Percentiles rank a stretch among this genome's conserved stretches.
phyloP scores from a whole-genome alignment of 176 grass and related monocot species.

The Pharus latifolius region DNA sequence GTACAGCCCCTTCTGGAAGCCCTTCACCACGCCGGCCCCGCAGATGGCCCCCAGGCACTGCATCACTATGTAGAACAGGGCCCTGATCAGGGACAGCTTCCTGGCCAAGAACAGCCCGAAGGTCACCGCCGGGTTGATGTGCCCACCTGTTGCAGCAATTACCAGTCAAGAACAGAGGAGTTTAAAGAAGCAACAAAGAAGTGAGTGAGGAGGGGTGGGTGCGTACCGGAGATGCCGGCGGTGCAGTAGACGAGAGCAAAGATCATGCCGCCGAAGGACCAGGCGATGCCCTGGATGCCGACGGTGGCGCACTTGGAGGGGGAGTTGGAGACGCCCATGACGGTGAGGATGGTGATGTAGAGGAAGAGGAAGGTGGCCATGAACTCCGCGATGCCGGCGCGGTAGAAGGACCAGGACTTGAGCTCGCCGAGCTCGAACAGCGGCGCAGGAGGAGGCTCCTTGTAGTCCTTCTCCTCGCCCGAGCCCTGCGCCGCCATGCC shows the following conservation, averaged over 20 bases:
- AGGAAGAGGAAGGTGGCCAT: constrained; percentile 93
- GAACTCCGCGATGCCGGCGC: constrained; percentile 96
- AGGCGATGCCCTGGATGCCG: constrained; percentile 90
- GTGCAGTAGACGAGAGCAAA: constrained; percentile 98
- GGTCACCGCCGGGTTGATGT: constrained; percentile 94
- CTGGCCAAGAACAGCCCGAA: constrained; percentile 82
- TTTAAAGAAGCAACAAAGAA: background rate
- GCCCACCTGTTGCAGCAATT: constrained; percentile 42
- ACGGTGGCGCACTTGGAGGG: constrained; percentile 53
- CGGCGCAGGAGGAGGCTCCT: constrained; percentile 68
- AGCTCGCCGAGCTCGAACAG: constrained; percentile 83
- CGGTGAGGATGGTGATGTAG: constrained; percentile 90
- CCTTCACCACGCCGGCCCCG: constrained; percentile 82
- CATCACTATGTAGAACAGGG: constrained; percentile 83
- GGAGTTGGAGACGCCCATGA: constrained; percentile 60
- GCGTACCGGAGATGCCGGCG: constrained; percentile 83
- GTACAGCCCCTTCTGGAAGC: constrained; percentile 63
- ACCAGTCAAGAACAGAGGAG: background rate
- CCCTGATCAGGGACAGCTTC: constrained; percentile 76
- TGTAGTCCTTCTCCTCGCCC: constrained; percentile 72
- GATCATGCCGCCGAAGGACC: constrained; percentile 94
- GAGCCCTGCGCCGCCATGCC: constrained; percentile 66
- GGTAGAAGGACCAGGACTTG: constrained; percentile 95
- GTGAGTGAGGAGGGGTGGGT: background rate
- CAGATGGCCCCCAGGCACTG: constrained; percentile 93